Evolutionary conservation across 2,329 filamentous ascomycete genomes (phyloP).

Genomic region (Alternaria viburni): DNA sequence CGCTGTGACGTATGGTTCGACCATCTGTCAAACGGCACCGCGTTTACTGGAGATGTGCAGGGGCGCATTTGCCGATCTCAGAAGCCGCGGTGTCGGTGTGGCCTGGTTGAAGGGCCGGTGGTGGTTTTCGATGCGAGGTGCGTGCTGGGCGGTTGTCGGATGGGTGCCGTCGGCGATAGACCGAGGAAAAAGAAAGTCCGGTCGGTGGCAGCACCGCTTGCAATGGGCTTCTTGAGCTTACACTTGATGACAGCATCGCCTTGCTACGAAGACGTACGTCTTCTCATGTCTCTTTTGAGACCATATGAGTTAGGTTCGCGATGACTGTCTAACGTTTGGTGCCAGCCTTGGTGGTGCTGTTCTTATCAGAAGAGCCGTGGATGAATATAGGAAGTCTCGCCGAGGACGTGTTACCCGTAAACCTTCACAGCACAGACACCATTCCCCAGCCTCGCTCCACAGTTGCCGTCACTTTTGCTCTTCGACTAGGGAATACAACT

Average conservation of each 20-base stretch:
- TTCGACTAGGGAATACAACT: background rate
- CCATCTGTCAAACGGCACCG: background rate
- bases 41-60: background rate
- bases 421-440: background rate
- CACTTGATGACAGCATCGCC: background rate
- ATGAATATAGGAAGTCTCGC: background rate
- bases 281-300: background rate
- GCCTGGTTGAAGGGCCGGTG: background rate
- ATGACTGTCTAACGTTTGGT: background rate
- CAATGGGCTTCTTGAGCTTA: background rate
- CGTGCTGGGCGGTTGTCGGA: background rate
- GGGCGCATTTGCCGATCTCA: conserved; percentile 14
- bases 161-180: background rate
- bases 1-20: conserved; percentile 17
- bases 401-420: background rate
- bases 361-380: background rate
- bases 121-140: background rate
- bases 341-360: background rate
- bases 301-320: background rate
- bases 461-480: background rate
- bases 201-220: conserved; percentile 1
- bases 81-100: conserved; percentile 7
- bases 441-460: background rate
- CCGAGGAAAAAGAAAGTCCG: background rate
- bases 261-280: background rate